Percentiles rank a stretch among this genome's conserved stretches.
Conservation (phyloP, 805 yeast species). For the Candida ulmi region DNA sequence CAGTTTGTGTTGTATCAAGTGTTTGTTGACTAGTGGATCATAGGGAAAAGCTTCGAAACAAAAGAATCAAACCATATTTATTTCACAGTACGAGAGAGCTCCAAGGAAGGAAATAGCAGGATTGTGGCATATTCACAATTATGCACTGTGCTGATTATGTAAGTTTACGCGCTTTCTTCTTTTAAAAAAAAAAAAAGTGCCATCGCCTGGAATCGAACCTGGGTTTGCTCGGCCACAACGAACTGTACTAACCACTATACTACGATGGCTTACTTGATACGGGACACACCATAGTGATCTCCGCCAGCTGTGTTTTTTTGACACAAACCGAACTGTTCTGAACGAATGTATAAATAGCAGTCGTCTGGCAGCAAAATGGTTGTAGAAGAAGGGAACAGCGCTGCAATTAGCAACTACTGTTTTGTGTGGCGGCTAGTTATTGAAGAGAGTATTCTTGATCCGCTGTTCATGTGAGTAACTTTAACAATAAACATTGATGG, state of each 20-base stretch:
- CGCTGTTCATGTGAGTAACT: conserved; percentile 13
- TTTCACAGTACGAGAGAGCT: too few relatives aligned
- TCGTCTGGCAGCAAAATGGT: neutral
- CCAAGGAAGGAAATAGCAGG: too few relatives aligned
- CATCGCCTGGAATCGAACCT: conserved; percentile 63
- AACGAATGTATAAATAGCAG: neutral
- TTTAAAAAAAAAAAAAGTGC: conserved; percentile 31
- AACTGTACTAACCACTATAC: conserved; percentile 61
- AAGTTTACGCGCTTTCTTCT: too few relatives aligned
- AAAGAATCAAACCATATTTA: too few relatives aligned
- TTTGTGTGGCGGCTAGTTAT: conserved; percentile 1
- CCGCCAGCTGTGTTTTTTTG: too few relatives aligned
- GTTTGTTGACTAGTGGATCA: too few relatives aligned
- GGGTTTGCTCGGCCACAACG: conserved; percentile 65
- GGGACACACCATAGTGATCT: too few relatives aligned
- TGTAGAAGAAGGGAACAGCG: neutral
- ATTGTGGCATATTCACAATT: too few relatives aligned
- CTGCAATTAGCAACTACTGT: neutral
- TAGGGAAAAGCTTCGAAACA: too few relatives aligned
- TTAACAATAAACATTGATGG: neutral
- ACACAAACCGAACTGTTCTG: too few relatives aligned
- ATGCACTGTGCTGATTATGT: too few relatives aligned
- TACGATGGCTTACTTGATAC: conserved; percentile 27
- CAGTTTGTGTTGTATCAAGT: too few relatives aligned
- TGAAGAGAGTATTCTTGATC: conserved; percentile 9